These are phyloP conservation scores for Pleurotus pulmonarius DNA, from an alignment of 768 basidiomycete species.

Conservation along the genomic window DNA sequence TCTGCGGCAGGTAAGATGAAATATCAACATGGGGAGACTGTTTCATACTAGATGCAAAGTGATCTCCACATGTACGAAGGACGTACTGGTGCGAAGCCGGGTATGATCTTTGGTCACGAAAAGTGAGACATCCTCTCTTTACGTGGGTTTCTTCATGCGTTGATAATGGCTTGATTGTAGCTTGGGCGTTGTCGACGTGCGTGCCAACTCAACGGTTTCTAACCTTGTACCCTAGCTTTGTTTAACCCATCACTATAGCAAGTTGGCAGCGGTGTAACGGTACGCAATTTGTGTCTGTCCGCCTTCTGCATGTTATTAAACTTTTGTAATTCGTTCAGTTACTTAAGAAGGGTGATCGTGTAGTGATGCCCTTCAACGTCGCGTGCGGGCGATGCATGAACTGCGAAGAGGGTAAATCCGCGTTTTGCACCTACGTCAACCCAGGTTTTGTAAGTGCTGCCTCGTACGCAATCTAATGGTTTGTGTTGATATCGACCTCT, in stretches of 20 bases:
- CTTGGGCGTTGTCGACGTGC: constrained; percentile 48
- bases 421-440: constrained; percentile 56
- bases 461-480: not conserved
- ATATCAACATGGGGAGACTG: too few species aligned
- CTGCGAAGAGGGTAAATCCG: constrained; percentile 49
- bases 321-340: constrained; percentile 22
- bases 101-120: constrained; percentile 53
- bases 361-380: constrained; percentile 61
- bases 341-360: constrained; percentile 52
- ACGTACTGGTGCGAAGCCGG: constrained; percentile 44
- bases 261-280: constrained; percentile 40
- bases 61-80: constrained; percentile 59
- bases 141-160: not conserved
- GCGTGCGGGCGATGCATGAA: constrained; percentile 56
- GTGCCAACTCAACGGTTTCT: not conserved
- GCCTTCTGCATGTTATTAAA: not conserved
- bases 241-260: constrained; percentile 22
- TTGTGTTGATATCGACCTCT: too few species aligned
- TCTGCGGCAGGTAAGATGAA: constrained; percentile 40
- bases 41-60: constrained; percentile 17
- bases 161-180: constrained; percentile 16
- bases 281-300: constrained; percentile 15
- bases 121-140: constrained; percentile 29
- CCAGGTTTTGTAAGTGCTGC: constrained; percentile 46
- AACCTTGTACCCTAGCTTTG: too few species aligned